These are phyloP conservation scores for Carallia brachiata DNA, from an alignment of 345 rosid genomes.

Conservation along the genomic window DNA sequence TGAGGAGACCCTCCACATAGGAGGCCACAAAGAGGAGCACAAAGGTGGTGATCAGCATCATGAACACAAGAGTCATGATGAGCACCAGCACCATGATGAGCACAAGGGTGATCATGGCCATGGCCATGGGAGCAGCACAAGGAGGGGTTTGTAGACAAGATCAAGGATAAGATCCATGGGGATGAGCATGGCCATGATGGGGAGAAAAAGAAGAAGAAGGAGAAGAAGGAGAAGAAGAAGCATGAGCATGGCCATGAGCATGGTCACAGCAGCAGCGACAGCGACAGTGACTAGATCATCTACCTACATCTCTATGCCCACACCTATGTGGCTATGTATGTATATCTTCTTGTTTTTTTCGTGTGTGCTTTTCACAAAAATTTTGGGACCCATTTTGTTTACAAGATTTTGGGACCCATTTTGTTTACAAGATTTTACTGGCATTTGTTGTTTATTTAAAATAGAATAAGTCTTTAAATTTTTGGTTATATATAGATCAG, in stretches of 20 bases:
- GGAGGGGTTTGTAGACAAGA: constrained; percentile 48
- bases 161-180: constrained; percentile 52
- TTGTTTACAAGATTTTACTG: too few relatives aligned
- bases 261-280: constrained; percentile 51
- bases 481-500: too few relatives aligned
- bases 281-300: constrained; percentile 62
- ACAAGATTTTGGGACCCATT: too few relatives aligned
- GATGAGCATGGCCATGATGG: constrained; percentile 19
- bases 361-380: too few relatives aligned
- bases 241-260: constrained; percentile 37
- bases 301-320: neutral
- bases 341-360: neutral
- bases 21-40: constrained; percentile 51
- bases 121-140: constrained; percentile 27
- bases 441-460: too few relatives aligned
- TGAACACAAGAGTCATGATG: constrained; percentile 11
- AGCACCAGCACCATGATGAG: neutral
- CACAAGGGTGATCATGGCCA: neutral
- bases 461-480: too few relatives aligned
- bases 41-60: neutral
- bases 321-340: neutral
- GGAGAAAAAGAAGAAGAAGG: constrained; percentile 45
- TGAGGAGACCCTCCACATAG: constrained; percentile 60
- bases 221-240: constrained; percentile 40
- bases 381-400: too few relatives aligned